phyloP scores from a whole-genome alignment of 2,329 filamentous ascomycete genomes.

The Arachnopeziza araneosa region DNA sequence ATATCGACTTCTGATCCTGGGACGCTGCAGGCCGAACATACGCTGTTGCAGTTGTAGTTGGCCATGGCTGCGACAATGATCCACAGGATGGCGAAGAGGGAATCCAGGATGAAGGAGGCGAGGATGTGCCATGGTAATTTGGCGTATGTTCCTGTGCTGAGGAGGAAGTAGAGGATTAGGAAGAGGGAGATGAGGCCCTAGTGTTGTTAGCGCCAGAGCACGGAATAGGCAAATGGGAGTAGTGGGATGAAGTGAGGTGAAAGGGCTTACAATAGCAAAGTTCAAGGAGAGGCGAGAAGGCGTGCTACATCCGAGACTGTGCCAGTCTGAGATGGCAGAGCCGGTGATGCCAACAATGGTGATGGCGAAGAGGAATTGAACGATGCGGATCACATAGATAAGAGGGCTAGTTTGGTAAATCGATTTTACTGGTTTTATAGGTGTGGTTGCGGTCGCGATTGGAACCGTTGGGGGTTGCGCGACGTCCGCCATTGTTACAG shows the following conservation, averaged over 20 bases:
- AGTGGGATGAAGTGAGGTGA: no score
- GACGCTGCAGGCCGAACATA: background rate
- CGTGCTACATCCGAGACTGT: background rate
- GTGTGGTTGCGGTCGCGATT: no score
- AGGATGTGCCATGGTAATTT: background rate
- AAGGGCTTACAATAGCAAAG: background rate
- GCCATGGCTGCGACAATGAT: background rate
- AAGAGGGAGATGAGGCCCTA: background rate
- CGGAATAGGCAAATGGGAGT: no score
- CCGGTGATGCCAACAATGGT: background rate
- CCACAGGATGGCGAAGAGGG: slow-evolving; percentile 1
- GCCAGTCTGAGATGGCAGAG: background rate
- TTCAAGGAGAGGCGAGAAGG: background rate
- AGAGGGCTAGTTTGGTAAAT: no score
- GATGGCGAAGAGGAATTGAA: background rate
- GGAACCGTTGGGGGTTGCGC: no score
- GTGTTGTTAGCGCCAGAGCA: no score
- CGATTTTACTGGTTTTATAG: no score
- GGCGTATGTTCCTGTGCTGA: background rate
- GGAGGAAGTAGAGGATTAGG: background rate
- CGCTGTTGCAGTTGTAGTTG: background rate
- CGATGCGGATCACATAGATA: background rate
- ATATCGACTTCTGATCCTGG: background rate
- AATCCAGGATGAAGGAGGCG: background rate
- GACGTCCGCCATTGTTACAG: no score